A percentile compares a stretch with the other conserved stretches of the same genome.
Conservation (phyloP, 768 basidiomycete species). For the Phlebiopsis flavidoalba region DNA sequence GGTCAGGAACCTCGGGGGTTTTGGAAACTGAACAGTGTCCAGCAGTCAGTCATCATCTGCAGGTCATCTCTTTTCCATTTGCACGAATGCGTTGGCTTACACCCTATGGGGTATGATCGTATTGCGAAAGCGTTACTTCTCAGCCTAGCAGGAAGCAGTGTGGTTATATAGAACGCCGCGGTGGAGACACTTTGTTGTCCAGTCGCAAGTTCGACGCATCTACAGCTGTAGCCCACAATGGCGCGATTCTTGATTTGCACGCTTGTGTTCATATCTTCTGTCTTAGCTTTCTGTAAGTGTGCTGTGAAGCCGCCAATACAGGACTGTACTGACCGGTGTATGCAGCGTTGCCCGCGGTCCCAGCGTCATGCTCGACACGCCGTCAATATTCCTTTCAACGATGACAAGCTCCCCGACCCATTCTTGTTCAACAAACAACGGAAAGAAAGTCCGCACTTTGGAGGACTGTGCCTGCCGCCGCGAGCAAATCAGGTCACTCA, state of each 20-base stretch:
- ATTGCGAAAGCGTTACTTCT: background rate
- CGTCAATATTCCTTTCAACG: constrained; percentile 27
- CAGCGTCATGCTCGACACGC: constrained; percentile 4
- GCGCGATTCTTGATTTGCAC: background rate
- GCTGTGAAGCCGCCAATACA: background rate
- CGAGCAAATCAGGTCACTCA: constrained; percentile 40
- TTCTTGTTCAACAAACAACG: constrained; percentile 45
- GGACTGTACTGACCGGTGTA: background rate
- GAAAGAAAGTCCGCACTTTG: constrained; percentile 36
- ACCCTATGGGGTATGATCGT: background rate
- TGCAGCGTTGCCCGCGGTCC: background rate
- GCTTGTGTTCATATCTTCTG: background rate
- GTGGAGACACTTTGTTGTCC: background rate
- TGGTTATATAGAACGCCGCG: background rate
- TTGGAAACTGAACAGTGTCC: background rate
- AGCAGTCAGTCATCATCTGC: background rate
- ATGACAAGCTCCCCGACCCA: constrained; percentile 45
- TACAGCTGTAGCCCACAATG: background rate
- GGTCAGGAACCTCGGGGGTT: background rate
- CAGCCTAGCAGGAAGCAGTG: background rate
- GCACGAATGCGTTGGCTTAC: background rate
- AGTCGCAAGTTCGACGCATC: background rate
- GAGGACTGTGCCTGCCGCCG: constrained; percentile 49
- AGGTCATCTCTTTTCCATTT: background rate
- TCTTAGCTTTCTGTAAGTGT: background rate